Percentiles rank a stretch among this genome's conserved stretches.
Evolutionary conservation across 495 filamentous ascomycete genomes (phyloP).

Genomic region (Annulohypoxylon moriforme): DNA sequence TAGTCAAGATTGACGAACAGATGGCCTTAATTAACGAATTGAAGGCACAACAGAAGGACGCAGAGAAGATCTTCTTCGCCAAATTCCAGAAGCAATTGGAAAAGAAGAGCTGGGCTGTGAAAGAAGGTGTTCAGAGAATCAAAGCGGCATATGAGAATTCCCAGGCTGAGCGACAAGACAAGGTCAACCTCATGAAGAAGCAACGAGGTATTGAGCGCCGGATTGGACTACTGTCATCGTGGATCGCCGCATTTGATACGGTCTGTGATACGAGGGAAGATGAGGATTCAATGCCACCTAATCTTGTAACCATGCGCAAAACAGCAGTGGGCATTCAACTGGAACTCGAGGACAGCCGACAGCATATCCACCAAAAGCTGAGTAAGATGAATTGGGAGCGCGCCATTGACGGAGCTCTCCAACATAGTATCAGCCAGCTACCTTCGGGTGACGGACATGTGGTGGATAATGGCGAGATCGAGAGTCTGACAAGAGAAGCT

Average conservation of each 20-base stretch:
- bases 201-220: conserved; percentile 84
- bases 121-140: conserved; percentile 84
- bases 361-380: conserved; percentile 87
- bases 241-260: conserved; percentile 92
- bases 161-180: conserved; percentile 80
- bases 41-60: conserved; percentile 89
- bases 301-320: conserved; percentile 81
- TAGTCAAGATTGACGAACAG: conserved; percentile 96
- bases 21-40: conserved; percentile 93
- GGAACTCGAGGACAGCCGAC: conserved; percentile 88
- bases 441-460: conserved; percentile 72
- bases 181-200: conserved; percentile 81
- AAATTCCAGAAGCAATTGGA: conserved; percentile 91
- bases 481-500: conserved; percentile 80
- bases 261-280: conserved; percentile 77
- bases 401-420: conserved; percentile 84
- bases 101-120: conserved; percentile 81
- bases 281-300: conserved; percentile 71
- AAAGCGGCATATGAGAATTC: conserved; percentile 87
- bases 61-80: conserved; percentile 83
- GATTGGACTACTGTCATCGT: conserved; percentile 83
- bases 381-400: conserved; percentile 86
- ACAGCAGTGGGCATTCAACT: conserved; percentile 86
- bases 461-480: conserved; percentile 75
- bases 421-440: conserved; percentile 83